Evolutionary conservation across 169 alveolate species (phyloP).

Genomic region (Plasmodium yoelii): DNA sequence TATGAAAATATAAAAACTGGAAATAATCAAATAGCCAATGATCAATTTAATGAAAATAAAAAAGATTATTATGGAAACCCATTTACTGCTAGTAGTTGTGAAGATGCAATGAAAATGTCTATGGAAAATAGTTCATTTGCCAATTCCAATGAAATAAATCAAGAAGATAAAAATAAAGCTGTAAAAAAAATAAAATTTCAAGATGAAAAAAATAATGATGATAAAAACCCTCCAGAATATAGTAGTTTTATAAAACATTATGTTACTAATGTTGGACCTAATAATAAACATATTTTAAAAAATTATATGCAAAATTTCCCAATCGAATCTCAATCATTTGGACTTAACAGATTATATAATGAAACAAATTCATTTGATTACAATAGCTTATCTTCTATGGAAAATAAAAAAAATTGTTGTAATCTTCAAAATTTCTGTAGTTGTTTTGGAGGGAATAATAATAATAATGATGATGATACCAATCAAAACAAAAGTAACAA

Average conservation of each 20-base stretch:
- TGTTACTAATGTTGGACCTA: constrained; percentile 27
- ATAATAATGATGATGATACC: background rate
- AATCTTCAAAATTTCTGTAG: constrained; percentile 4
- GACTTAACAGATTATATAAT: constrained; percentile 6
- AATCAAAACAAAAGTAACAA: background rate
- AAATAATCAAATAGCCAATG: background rate
- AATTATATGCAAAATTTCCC: background rate
- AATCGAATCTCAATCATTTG: constrained; percentile 27
- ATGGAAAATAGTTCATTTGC: no score
- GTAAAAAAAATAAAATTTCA: constrained; percentile 25
- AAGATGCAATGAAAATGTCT: background rate
- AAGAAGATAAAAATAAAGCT: constrained; percentile 13
- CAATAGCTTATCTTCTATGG: constrained; percentile 3
- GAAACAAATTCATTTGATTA: background rate
- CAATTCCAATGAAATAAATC: no score
- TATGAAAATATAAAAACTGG: constrained; percentile 12
- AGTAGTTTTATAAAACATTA: constrained; percentile 28
- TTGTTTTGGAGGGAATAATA: constrained; percentile 16
- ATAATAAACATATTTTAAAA: constrained; percentile 13
- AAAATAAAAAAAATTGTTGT: constrained; percentile 4
- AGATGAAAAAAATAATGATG: background rate
- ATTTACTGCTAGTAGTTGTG: constrained; percentile 27
- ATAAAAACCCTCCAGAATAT: background rate
- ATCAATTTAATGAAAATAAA: constrained; percentile 1
- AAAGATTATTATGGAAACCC: constrained; percentile 30